phyloP scores from a whole-genome alignment of 1,284 basidiomycete species.

The Vanrija sp. region DNA sequence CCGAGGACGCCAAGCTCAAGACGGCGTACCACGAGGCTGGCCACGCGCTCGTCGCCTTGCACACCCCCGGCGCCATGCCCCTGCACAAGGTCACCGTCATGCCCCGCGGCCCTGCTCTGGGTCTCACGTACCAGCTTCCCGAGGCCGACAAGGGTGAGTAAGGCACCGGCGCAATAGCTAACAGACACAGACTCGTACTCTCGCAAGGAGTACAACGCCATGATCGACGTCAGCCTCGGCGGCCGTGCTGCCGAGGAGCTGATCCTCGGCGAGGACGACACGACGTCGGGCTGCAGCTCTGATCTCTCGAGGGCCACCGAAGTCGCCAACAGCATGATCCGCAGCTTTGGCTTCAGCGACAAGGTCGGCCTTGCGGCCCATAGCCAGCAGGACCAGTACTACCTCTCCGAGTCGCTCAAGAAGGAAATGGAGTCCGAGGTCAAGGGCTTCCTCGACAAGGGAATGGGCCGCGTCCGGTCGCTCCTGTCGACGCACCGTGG shows the following conservation, averaged over 20 bases:
- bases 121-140: constrained; percentile 80
- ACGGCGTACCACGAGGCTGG: constrained; percentile 97
- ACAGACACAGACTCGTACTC: constrained; percentile 41
- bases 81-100: constrained; percentile 94
- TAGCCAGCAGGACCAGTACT: constrained; percentile 65
- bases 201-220: constrained; percentile 44
- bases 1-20: constrained; percentile 73
- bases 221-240: constrained; percentile 85
- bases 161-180: constrained; percentile 2
- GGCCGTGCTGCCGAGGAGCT: constrained; percentile 90
- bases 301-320: constrained; percentile 76
- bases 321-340: constrained; percentile 79
- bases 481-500: constrained; percentile 68
- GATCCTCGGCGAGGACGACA: constrained; percentile 80
- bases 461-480: constrained; percentile 64
- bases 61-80: constrained; percentile 88
- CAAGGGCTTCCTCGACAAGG: constrained; percentile 66
- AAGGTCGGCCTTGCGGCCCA: constrained; percentile 74
- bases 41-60: constrained; percentile 83
- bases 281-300: constrained; percentile 84
- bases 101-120: constrained; percentile 85
- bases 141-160: constrained; percentile 62
- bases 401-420: constrained; percentile 66
- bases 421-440: constrained; percentile 82
- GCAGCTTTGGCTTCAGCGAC: constrained; percentile 74